Evolutionary conservation across 2,329 filamentous ascomycete genomes (phyloP), one percentile per base, ranked within the genome.

Genomic region (Arthrobotrys iridis): DNA sequence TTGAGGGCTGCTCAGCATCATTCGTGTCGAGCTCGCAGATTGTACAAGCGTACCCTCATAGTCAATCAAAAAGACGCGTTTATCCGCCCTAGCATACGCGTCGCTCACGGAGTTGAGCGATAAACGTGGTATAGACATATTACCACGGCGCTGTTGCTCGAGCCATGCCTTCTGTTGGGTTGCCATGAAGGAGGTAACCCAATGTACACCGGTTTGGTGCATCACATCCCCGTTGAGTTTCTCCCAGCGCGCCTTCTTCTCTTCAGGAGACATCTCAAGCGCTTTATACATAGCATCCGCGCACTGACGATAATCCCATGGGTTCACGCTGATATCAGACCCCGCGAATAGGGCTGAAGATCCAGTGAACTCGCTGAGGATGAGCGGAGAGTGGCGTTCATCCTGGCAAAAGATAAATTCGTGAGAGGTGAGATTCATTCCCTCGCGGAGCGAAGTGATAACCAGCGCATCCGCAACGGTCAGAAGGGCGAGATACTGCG

Each of bases 371-470:
- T 98, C 94, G 77, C 93, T 97, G 63, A 98, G 85, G 77, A 98
- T 97, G 45, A 98, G 85, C 0, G 93, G 93, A 1, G 93, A 93
- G 80, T 95, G 89, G 82, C 92, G 93, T 84, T 93, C 93, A 80
- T 98, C 94, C 81, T 98, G 94, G 80, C 93, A 97, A 78, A 92
- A 92, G 33, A 97, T 87, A 80, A 93, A 98, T 81, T 98, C 94
- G 81, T 98, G 95, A 4, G 91, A 93, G 0, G 94, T 97, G 66
- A 98, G 83, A 81, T 97, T 98, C 95, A 98, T 98, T 77, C 94
- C 94, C 82, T 98, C 94, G 60, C 95, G 92, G 79, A 98, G 89
- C 81, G 93, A 96, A 1, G 94, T 96, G 80, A 98, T 95, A 88
- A 97, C 95, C 57, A 98, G 85, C 1, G 91, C 91, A 83, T 98